Evolutionary conservation across 2,329 filamentous ascomycete species (phyloP), one percentile per base, ranked within the genome.

Genomic region (Stachybotrys chlorohalonatus): DNA sequence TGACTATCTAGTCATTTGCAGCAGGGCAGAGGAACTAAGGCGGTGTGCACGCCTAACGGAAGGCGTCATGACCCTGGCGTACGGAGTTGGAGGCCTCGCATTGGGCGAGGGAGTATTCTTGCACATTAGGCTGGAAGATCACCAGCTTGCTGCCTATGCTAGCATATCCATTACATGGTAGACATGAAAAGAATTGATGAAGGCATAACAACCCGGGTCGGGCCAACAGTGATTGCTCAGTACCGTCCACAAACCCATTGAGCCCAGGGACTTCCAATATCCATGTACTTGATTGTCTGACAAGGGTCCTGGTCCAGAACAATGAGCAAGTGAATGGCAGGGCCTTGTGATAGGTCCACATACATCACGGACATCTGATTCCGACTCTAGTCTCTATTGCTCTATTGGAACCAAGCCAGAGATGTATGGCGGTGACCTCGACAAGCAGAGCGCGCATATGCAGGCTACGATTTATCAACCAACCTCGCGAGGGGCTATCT

Each of bases 11-110:
- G 13, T 42, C 36, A 42, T 42, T 42, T 13, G 36, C 36, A 13
- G 36, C 36, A 47, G n/a, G 46, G 52, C 54, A 45, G 53, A 56
- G 53, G 36, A 58, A 53, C 49, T 24, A 54, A 59, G 65, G 62
- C 61, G 56, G 62, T 64, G 64, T 64, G 68, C 63, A 64, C 59
- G 64, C 65, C 66, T 24, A 56, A 64, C 57, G 60, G 62, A 63
- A 62, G 65, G 64, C 66, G 66, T 67, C 68, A 71, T 72, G 65
- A 66, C 65, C 70, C 67, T 64, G 70, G 70, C 70, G 70, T 72
- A 68, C 64, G 70, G 70, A 70, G 70, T 73, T 73, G 68, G 68
- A 68, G 63, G 50, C 50, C 50, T 52, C 50, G 36, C 31, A 45
- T 7, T 16, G 17, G n/a, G 46, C n/a, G 46, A 24, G 46, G 46